Base-by-base conservation (phyloP, 73 alveolate species). In the Paramecium sonneborni region DNA sequence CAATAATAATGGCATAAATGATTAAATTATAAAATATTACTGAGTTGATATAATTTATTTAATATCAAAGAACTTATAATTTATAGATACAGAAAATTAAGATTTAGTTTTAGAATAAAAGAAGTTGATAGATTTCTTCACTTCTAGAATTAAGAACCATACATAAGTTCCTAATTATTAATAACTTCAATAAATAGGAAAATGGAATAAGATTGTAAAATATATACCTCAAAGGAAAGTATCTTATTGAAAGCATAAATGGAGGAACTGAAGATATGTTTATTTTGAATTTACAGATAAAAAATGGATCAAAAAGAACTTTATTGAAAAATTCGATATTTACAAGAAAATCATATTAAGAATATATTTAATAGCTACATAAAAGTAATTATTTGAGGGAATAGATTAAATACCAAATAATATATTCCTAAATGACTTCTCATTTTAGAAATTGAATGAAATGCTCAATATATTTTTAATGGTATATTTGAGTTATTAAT, bases 201-300 rank as follows among this genome's bases (percentile, higher is more conserved):
- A 88, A 11, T 88, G 94, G 94, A 70, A 28, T 69, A 35, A 70
- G 44, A 72, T 88, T 38, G 94, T 91, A 5, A 85, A 84, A 1
- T 20, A 68, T 46, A 88, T 88, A 41, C 85, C 91, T 43, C 48
- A 82, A 20, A 67, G 94, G 84, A 88, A 72, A 24, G 57, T 55
- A 9, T 70, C 89, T 15, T 82, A 88, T 23, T 88, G 94, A 58
- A 18, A 84, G 10, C 8, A 88, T 76, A 34, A 91, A 37, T 88
- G 94, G 94, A 55, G 84, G n/a, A n/a, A n/a, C n/a, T n/a, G 99
- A 98, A 93, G 94, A 88, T 88, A 26, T 69, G 35, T 35, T 57
- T 26, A 88, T 88, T 43, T 88, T 30, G 18, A 38, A 70, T 15
- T 28, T 35, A 67, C 70, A 43, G 21, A 14, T 88, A 4, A 72